These are phyloP conservation scores for Lyophyllum shimeji DNA, from an alignment of 768 basidiomycete species.

Conservation along the genomic window DNA sequence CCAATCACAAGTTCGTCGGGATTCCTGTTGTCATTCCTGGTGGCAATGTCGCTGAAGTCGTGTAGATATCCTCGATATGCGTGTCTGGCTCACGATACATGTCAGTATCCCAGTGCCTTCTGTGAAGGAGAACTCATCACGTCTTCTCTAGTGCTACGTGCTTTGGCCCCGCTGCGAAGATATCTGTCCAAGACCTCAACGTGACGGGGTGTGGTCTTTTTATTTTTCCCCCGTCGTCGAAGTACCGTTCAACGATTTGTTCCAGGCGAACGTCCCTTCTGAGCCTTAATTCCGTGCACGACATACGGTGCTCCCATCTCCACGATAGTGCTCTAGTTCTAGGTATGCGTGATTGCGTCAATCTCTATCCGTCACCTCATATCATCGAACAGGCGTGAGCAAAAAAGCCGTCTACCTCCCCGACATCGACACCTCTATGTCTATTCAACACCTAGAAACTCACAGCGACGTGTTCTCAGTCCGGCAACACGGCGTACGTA, in stretches of 20 bases:
- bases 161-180: conserved; percentile 50
- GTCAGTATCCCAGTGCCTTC: conserved; percentile 31
- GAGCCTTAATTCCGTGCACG: conserved; percentile 41
- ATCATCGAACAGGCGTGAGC: conserved; percentile 44
- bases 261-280: conserved; percentile 35
- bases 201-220: conserved; percentile 34
- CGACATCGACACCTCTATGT: conserved; percentile 42
- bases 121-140: background rate
- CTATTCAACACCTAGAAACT: conserved; percentile 44
- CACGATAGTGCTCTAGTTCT: conserved; percentile 47
- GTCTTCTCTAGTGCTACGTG: conserved; percentile 48
- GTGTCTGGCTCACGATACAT: conserved; percentile 46
- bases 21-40: background rate
- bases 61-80: conserved; percentile 52
- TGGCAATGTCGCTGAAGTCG: background rate
- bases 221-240: background rate
- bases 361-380: background rate
- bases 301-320: conserved; percentile 59
- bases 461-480: conserved; percentile 65
- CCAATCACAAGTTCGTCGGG: conserved; percentile 31
- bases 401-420: conserved; percentile 49
- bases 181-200: conserved; percentile 47
- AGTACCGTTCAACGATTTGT: conserved; percentile 12
- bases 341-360: conserved; percentile 34
- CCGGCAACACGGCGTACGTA: conserved; percentile 47